Percentiles rank a stretch among this genome's conserved stretches.
phyloP scores from a whole-genome alignment of 78 protist genomes.

The Pelomyxa schiedti region DNA sequence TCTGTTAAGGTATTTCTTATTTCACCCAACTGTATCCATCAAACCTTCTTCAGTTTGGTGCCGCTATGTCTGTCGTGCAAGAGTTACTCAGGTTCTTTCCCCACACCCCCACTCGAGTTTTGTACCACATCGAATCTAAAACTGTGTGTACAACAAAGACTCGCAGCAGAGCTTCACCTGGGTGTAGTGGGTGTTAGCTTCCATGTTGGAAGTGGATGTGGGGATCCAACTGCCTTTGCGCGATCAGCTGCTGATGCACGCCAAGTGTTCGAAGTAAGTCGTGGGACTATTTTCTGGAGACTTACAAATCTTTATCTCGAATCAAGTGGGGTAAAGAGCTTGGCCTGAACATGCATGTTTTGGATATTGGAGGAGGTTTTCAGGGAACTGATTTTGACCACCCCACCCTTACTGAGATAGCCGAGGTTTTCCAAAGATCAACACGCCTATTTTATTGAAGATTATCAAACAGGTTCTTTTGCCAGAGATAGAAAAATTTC shows the following conservation, averaged over 20 bases:
- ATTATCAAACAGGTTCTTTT: too few species aligned
- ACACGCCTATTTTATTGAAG: too few species aligned
- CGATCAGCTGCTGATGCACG: conserved; percentile 52
- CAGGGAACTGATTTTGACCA: conserved; percentile 64
- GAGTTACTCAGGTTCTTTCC: conserved; percentile 51
- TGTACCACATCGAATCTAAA: too few species aligned
- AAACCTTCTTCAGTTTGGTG: too few species aligned
- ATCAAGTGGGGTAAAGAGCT: conserved; percentile 80
- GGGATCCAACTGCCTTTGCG: conserved; percentile 52
- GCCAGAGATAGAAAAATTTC: conserved; percentile 53
- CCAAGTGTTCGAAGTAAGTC: conserved; percentile 69
- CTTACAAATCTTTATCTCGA: too few species aligned
- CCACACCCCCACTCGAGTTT: too few species aligned
- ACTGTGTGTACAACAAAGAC: too few species aligned
- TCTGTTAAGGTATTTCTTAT: too few species aligned
- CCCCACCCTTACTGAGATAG: conserved; percentile 46
- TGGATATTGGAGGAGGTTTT: conserved; percentile 97
- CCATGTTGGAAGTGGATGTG: conserved; percentile 89
- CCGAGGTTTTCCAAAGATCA: too few species aligned
- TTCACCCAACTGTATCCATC: too few species aligned
- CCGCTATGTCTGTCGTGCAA: conserved; percentile 27
- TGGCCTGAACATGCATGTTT: conserved; percentile 42
- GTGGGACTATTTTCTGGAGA: too few species aligned
- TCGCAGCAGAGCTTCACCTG: conserved; percentile 55
- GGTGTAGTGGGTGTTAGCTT: conserved; percentile 72